Conservation (phyloP, 805 yeast species). For the Wickerhamiella brachini region DNA sequence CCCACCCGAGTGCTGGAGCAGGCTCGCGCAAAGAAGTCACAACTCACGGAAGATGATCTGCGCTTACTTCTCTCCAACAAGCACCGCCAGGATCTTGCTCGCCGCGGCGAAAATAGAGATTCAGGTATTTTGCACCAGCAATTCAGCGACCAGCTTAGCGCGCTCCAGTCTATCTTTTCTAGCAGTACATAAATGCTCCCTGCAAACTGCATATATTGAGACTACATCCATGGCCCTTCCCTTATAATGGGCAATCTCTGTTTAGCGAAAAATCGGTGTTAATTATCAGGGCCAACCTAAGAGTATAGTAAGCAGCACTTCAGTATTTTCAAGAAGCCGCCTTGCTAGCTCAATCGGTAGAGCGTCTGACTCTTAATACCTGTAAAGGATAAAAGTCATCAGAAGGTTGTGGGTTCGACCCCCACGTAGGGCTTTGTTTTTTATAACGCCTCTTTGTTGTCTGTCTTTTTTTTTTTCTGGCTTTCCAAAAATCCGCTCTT, state of each 20-base stretch:
- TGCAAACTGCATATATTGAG: not conserved
- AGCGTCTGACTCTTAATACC: conserved; percentile 18
- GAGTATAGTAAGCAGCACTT: not conserved
- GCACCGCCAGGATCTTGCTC: conserved; percentile 12
- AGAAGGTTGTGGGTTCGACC: conserved; percentile 21
- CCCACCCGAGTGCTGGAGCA: conserved; percentile 17
- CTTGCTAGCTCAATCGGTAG: conserved; percentile 21
- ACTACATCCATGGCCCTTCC: not conserved
- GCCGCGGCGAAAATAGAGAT: conserved; percentile 3
- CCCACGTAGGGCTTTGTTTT: conserved; percentile 19
- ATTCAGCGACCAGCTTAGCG: conserved; percentile 3
- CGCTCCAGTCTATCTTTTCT: not conserved
- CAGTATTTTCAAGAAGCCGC: conserved; percentile 3
- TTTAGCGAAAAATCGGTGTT: no score
- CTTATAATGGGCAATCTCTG: no score
- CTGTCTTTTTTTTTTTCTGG: no score
- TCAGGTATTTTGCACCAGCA: not conserved
- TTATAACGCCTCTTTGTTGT: no score
- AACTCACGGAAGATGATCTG: conserved; percentile 12
- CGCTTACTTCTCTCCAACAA: conserved; percentile 11
- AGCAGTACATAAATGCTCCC: not conserved
- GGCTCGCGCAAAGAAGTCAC: conserved; percentile 12
- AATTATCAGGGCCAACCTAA: no score
- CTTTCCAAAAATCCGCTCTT: no score
- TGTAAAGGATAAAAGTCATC: conserved; percentile 15